Base-by-base conservation (phyloP, 2,329 filamentous ascomycete genomes). In the Ceratocystis huliohia region DNA sequence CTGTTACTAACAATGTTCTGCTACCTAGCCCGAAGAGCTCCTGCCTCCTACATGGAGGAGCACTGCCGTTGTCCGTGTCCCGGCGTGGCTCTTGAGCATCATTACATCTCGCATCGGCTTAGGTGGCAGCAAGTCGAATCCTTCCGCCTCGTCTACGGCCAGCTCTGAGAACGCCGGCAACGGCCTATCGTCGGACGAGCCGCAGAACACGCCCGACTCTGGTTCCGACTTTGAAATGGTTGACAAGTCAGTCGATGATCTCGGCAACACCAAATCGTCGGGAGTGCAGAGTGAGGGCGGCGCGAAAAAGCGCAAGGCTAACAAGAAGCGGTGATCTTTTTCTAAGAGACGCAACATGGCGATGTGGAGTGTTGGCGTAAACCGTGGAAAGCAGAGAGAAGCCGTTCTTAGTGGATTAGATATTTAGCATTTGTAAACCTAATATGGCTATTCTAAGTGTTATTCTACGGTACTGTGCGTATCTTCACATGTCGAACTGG, bases 31-130 rank as follows among this genome's bases (percentile, higher is more conserved):
- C 72, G 84, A 91, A 68, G 91, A 96, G 74, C 86, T 99, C 68
- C 80, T 82, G 57, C 79, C 81, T 70, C 94, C 94, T 0, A 88
- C 87, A 2, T 78, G 96, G 74, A 83, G 78, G 69, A 89, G 97
- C 73, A 99, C 94, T 0, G 86, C 91, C 68, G 81, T 97, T 57
- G 84, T 88, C 75, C 87, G 88, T 65, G 78, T 96, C 4, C 94
- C 94, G 0, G 73, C 86, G 65, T 95, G 87, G 83, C 74, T 84
- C 78, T 80, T 76, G 65, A 78, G 79, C 67, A 82, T 81, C 4
- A 69, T 82, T 53, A 82, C 82, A 65, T 81, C 81, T 53, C 73
- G 82, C 65, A 70, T 85, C 15, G 69, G 73, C 69, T 72, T 76
- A 72, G 70, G 70, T 48, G 67, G 57, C 37, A 46, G 57, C 56